Conservation (phyloP, 352 stramenopile genomes). For the Phytophthora sojae region DNA sequence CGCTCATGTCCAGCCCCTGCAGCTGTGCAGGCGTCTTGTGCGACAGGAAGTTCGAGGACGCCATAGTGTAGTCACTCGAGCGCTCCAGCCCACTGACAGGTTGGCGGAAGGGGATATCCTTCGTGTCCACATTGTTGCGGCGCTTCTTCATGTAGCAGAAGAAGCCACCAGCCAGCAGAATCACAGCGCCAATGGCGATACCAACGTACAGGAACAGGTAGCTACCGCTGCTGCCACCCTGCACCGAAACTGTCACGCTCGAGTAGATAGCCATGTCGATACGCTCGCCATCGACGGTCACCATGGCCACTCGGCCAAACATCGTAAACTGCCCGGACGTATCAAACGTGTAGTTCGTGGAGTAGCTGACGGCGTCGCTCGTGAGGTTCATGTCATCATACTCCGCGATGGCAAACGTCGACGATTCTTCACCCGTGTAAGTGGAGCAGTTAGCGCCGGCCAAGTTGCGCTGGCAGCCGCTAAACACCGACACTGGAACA, state of each 20-base stretch:
- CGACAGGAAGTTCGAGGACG: conserved; percentile 73
- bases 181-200: conserved; percentile 68
- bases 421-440: conserved; percentile 65
- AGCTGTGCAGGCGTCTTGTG: conserved; percentile 60
- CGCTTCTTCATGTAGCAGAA: conserved; percentile 81
- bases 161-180: conserved; percentile 68
- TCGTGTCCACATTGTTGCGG: conserved; percentile 60
- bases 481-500: conserved; percentile 78
- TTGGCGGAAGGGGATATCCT: conserved; percentile 82
- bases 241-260: conserved; percentile 64
- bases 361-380: conserved; percentile 57
- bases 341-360: conserved; percentile 61
- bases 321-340: conserved; percentile 71
- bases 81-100: conserved; percentile 44
- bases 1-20: conserved; percentile 40
- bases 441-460: conserved; percentile 68
- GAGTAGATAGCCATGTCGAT: conserved; percentile 89
- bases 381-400: conserved; percentile 75
- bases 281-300: conserved; percentile 73
- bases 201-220: conserved; percentile 76
- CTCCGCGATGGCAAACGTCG: conserved; percentile 60
- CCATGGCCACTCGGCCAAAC: conserved; percentile 75
- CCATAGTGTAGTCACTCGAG: conserved; percentile 66
- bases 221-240: conserved; percentile 50
- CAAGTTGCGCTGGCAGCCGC: conserved; percentile 62